Percentiles rank a stretch among this genome's conserved stretches.
Conservation (phyloP, 768 basidiomycete species). For the Suillus lakei region DNA sequence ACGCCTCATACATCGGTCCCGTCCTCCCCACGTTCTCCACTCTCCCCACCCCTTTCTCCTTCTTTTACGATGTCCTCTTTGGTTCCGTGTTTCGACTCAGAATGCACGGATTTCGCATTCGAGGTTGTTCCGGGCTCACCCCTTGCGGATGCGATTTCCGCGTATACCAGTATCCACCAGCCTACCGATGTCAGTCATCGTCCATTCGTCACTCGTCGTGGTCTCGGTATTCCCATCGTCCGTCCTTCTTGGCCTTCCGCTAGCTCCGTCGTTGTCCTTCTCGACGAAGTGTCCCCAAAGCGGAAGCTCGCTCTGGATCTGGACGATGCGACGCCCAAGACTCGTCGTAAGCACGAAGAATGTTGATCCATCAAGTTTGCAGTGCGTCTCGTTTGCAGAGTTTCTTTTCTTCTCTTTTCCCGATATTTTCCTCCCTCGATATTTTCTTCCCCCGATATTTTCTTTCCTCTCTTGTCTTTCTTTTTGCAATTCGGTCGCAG, state of each 20-base stretch:
- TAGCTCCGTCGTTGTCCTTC: background rate
- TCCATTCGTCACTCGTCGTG: background rate
- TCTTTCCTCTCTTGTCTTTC: background rate
- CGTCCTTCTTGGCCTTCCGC: background rate
- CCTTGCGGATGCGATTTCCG: background rate
- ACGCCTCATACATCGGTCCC: conserved; percentile 1
- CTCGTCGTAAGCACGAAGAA: background rate
- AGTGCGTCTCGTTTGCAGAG: background rate
- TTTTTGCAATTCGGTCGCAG: background rate
- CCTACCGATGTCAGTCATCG: background rate
- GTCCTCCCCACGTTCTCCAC: background rate
- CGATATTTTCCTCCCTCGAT: background rate
- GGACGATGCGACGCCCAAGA: background rate
- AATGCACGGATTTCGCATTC: background rate
- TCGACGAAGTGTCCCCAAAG: background rate
- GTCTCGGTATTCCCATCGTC: background rate
- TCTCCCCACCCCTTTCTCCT: background rate
- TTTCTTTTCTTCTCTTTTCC: background rate
- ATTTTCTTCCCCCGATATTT: too few relatives aligned
- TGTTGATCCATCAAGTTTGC: conserved; percentile 1
- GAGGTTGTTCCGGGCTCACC: background rate
- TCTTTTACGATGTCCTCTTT: background rate
- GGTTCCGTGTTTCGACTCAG: background rate
- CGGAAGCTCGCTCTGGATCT: background rate
- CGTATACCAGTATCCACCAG: background rate